Evolutionary conservation across 2,329 filamentous ascomycete species (phyloP).

Genomic region (Hypoxylon sp.): DNA sequence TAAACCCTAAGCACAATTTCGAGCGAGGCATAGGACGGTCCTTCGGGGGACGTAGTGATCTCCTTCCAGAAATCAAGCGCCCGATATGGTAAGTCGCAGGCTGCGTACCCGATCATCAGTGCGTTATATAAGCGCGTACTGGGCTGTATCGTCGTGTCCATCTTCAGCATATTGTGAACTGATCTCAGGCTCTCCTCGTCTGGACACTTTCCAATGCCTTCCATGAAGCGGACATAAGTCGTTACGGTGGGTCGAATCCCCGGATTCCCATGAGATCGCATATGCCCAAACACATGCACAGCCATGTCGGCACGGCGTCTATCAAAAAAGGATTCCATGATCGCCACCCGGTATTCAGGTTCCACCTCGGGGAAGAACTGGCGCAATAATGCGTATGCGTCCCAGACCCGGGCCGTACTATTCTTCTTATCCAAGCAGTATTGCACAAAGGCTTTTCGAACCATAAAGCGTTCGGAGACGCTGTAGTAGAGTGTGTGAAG

Average conservation of each 20-base stretch:
- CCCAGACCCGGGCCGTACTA: slow-evolving; percentile 75
- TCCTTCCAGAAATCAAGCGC: slow-evolving; percentile 87
- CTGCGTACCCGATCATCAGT: slow-evolving; percentile 87
- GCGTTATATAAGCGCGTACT: slow-evolving; percentile 85
- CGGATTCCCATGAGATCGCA: slow-evolving; percentile 81
- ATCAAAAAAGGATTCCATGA: slow-evolving; percentile 88
- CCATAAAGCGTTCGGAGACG: slow-evolving; percentile 74
- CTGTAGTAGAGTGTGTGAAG: slow-evolving; percentile 80
- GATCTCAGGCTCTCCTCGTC: slow-evolving; percentile 77
- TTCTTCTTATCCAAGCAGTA: slow-evolving; percentile 76
- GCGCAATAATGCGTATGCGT: slow-evolving; percentile 74
- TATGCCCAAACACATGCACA: slow-evolving; percentile 88
- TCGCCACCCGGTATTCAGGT: slow-evolving; percentile 73
- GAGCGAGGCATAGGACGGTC: slow-evolving; percentile 85
- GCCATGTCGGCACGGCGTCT: slow-evolving; percentile 87
- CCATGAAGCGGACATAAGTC: slow-evolving; percentile 83
- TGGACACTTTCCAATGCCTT: slow-evolving; percentile 76
- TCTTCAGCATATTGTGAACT: slow-evolving; percentile 93
- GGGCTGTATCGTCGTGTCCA: slow-evolving; percentile 85
- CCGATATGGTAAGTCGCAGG: slow-evolving; percentile 74
- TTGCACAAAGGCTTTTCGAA: slow-evolving; percentile 75
- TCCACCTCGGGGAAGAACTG: slow-evolving; percentile 77
- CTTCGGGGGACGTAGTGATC: slow-evolving; percentile 86
- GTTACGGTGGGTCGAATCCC: slow-evolving; percentile 76
- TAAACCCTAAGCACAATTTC: slow-evolving; percentile 86